Evolutionary conservation across 805 yeast genomes (phyloP), one percentile per base, ranked within the genome.

Genomic region (Starmerella floris): DNA sequence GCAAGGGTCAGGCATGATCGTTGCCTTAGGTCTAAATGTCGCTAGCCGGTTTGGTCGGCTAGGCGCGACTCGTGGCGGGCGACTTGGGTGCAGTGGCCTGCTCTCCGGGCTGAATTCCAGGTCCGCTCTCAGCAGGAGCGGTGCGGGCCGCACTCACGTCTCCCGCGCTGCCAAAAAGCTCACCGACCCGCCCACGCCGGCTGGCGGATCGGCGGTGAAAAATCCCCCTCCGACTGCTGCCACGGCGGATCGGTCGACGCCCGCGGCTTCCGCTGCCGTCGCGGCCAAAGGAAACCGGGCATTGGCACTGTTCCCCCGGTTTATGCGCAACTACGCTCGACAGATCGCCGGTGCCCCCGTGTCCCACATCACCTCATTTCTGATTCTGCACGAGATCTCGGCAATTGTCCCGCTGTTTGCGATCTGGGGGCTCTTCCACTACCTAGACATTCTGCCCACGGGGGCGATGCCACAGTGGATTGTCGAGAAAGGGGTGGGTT

Each of bases 401-500:
- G 94, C 94, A 2, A 67, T 82, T 2, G 69, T 72, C 23, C 93
- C 93, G 1, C 63, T 82, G 38, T 62, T 79, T 31, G 76, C 76
- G 0, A 51, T 80, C 2, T 79, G 88, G 85, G 79, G 74, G 53
- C 49, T 66, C 1, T 67, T 82, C 48, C 80, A 79, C 59, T 67
- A 71, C 45, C 64, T 69, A 32, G 72, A 73, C 41, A 61, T 68
- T 39, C 56, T 73, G 9, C 79, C 81, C 2, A 13, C 70, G 8
- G 77, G 72, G 41, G 52, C 74, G 23, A 9, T 41, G 9, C 80
- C 83, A 0, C 66, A 71, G 3, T 71, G 75, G 75, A 67, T 80
- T 15, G 56, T 79, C n/a, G 65, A 69, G 11, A 71, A 70, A 42
- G 83, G 85, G 6, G 66, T 70, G 8, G 68, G 66, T 30, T 70